Evolutionary conservation across 2,329 filamentous ascomycete species (phyloP).

Genomic region (Fusarium penzigii): DNA sequence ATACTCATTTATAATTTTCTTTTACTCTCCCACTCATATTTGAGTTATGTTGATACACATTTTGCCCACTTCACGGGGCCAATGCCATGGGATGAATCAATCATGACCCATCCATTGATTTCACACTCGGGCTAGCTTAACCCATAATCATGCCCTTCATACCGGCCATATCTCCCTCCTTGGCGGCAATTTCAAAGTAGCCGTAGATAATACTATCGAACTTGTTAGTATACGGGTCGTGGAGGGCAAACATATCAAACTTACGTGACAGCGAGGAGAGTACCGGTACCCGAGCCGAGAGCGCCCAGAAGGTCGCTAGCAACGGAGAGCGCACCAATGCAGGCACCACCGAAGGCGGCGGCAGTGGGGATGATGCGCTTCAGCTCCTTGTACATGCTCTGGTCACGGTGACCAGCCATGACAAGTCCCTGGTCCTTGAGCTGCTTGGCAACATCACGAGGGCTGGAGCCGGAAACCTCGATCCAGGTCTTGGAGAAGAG

Average conservation of each 20-base stretch:
- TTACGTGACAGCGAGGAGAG: slow-evolving; percentile 96
- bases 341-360: slow-evolving; percentile 96
- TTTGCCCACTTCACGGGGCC: slow-evolving; percentile 11
- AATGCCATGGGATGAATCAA: slow-evolving; percentile 24
- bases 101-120: slow-evolving; percentile 18
- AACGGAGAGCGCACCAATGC: slow-evolving; percentile 96
- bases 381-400: slow-evolving; percentile 99
- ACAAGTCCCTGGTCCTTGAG: slow-evolving; percentile 99
- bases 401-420: slow-evolving; percentile 98
- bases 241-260: slow-evolving; percentile 44
- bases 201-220: slow-evolving; percentile 87
- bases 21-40: slow-evolving; percentile 22
- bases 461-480: slow-evolving; percentile 96
- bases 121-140: slow-evolving; percentile 39
- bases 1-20: slow-evolving; percentile 31
- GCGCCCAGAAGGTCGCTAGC: slow-evolving; percentile 94
- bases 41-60: slow-evolving; percentile 31
- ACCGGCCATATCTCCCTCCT: slow-evolving; percentile 92
- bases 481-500: slow-evolving; percentile 99
- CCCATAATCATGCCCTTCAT: slow-evolving; percentile 75
- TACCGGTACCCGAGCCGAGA: slow-evolving; percentile 95
- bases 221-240: slow-evolving; percentile 29
- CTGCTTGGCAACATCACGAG: slow-evolving; percentile 98
- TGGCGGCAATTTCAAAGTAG: slow-evolving; percentile 99
- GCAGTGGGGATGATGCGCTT: slow-evolving; percentile 99